Evolutionary conservation across 345 rosid genomes (phyloP).

Genomic region (Euphorbia tirucalli): DNA sequence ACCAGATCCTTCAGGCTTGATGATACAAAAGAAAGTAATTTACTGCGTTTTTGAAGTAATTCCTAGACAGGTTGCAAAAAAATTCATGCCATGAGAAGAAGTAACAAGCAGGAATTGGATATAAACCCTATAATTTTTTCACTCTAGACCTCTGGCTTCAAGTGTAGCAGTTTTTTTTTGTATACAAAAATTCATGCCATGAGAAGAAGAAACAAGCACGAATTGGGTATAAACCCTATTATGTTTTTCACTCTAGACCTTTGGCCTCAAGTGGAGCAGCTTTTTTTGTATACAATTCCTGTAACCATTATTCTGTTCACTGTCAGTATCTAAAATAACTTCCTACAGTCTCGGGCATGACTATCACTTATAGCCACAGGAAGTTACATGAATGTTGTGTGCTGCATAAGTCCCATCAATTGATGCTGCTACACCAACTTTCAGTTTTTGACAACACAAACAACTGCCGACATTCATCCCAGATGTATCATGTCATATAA

Average conservation of each 20-base stretch:
- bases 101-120: neutral
- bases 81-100: neutral
- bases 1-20: neutral
- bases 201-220: neutral
- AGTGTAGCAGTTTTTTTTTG: neutral
- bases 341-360: neutral
- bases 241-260: neutral
- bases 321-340: neutral
- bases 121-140: neutral
- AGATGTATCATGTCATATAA: neutral
- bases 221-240: neutral
- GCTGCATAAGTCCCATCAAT: neutral
- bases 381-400: neutral
- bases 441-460: neutral
- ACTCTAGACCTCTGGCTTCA: neutral
- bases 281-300: neutral
- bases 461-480: neutral
- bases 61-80: neutral
- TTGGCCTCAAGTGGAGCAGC: neutral
- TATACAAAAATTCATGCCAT: too few species aligned
- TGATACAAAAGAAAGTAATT: neutral
- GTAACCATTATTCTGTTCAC: neutral
- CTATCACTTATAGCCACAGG: neutral
- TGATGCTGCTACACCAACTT: neutral
- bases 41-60: neutral